Percentiles rank a stretch among this genome's conserved stretches.
Evolutionary conservation across 306 rosid species (phyloP).

Genomic region (Mimosa pudica): DNA sequence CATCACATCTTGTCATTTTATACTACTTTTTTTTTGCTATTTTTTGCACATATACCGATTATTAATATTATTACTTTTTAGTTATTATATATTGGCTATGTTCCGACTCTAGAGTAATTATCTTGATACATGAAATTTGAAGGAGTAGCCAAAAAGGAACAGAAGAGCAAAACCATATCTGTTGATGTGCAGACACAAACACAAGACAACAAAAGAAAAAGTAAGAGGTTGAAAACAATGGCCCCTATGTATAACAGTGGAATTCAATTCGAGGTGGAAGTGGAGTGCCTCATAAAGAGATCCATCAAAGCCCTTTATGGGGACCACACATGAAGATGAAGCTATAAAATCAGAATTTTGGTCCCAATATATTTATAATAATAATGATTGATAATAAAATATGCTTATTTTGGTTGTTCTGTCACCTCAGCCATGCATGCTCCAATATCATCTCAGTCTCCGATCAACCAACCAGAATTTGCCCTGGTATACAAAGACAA

Average conservation of each 20-base stretch:
- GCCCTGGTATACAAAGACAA: slow-evolving; percentile 50
- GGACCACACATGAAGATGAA: slow-evolving; percentile 43
- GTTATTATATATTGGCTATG: too few relatives aligned
- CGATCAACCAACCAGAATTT: slow-evolving; percentile 41
- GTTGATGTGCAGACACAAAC: slow-evolving; percentile 28
- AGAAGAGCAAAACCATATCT: neutral
- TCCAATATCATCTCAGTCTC: slow-evolving; percentile 26
- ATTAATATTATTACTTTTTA: too few relatives aligned
- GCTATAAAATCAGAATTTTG: slow-evolving; percentile 38
- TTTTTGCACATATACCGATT: too few relatives aligned
- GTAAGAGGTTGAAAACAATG: slow-evolving; percentile 43
- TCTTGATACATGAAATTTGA: neutral
- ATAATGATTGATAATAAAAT: neutral
- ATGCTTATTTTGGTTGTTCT: neutral
- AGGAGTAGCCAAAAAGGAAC: neutral
- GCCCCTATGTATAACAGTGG: slow-evolving; percentile 33
- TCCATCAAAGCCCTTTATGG: slow-evolving; percentile 11
- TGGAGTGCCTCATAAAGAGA: slow-evolving; percentile 34
- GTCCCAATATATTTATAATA: slow-evolving; percentile 38
- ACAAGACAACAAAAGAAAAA: slow-evolving; percentile 31
- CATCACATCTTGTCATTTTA: too few relatives aligned
- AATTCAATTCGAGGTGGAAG: slow-evolving; percentile 6
- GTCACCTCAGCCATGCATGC: slow-evolving; percentile 36
- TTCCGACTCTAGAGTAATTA: too few relatives aligned
- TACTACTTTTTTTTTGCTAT: too few relatives aligned